These are phyloP conservation scores for Daldinia bambusicola DNA, from an alignment of 495 filamentous ascomycete species.

Conservation along the genomic window DNA sequence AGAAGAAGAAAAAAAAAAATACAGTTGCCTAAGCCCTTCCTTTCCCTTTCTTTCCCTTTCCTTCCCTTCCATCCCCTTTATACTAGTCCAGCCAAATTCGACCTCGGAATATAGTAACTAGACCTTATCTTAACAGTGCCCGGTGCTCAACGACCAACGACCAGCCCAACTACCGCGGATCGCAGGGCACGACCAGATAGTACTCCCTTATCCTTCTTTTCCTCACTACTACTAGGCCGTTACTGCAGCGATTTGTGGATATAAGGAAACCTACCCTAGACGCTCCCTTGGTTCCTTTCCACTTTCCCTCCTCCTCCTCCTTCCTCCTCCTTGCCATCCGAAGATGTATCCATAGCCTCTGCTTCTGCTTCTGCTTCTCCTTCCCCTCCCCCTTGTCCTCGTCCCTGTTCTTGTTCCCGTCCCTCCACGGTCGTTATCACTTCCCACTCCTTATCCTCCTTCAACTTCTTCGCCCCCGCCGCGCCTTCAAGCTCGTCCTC, in stretches of 20 bases:
- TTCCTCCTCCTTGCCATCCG: slow-evolving; percentile 30
- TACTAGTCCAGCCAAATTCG: slow-evolving; percentile 1
- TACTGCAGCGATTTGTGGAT: background rate
- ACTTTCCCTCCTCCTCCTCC: background rate
- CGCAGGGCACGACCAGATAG: background rate
- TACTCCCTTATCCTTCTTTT: background rate
- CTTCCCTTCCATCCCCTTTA: background rate
- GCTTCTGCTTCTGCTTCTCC: background rate
- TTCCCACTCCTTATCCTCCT: slow-evolving; percentile 43
- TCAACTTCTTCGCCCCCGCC: slow-evolving; percentile 51
- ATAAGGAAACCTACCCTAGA: background rate
- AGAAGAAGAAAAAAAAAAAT: background rate
- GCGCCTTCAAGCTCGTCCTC: slow-evolving; percentile 52
- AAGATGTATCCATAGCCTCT: slow-evolving; percentile 34
- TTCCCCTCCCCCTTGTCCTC: no score
- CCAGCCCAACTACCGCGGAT: no score
- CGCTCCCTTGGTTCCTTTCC: background rate
- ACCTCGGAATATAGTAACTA: background rate
- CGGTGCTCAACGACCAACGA: background rate
- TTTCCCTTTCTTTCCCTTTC: background rate
- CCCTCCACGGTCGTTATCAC: background rate
- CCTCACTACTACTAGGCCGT: background rate
- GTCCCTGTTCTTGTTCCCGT: background rate
- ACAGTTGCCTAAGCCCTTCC: background rate
- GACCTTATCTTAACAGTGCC: background rate